Conservation (phyloP, 495 filamentous ascomycete genomes). For the Aspergillus panamensis region DNA sequence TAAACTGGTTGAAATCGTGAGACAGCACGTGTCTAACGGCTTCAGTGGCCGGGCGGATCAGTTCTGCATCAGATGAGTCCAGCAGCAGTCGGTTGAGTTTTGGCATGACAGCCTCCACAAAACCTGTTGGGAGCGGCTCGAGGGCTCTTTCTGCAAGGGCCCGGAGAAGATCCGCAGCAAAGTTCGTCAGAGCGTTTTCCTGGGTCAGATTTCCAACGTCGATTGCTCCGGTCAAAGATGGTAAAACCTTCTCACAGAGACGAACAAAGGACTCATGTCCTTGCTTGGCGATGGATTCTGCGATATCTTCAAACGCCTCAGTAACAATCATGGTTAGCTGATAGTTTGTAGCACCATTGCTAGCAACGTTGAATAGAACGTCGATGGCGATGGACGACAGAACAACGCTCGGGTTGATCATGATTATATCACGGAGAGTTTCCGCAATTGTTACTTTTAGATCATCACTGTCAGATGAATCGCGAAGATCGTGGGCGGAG, state of each 20-base stretch:
- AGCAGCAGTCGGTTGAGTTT: conserved; percentile 81
- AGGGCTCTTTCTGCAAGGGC: conserved; percentile 77
- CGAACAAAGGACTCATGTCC: conserved; percentile 66
- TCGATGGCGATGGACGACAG: conserved; percentile 71
- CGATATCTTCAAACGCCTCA: conserved; percentile 88
- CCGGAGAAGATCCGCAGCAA: conserved; percentile 79
- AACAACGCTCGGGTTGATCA: conserved; percentile 67
- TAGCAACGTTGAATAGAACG: conserved; percentile 83
- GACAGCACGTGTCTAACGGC: conserved; percentile 81
- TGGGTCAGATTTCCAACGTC: conserved; percentile 81
- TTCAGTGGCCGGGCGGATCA: conserved; percentile 82
- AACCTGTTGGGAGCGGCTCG: conserved; percentile 79
- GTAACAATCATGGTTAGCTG: conserved; percentile 77
- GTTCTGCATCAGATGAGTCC: conserved; percentile 72
- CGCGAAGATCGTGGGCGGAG: conserved; percentile 70
- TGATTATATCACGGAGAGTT: conserved; percentile 77
- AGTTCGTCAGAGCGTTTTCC: conserved; percentile 74
- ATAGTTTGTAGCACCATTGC: conserved; percentile 82
- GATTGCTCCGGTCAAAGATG: conserved; percentile 81
- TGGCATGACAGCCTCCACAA: conserved; percentile 79
- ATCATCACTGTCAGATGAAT: conserved; percentile 82
- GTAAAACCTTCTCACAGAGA: conserved; percentile 84
- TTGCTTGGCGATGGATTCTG: conserved; percentile 58
- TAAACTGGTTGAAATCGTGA: conserved; percentile 83
- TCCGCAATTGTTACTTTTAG: conserved; percentile 87